Base-by-base conservation (phyloP, 2,329 filamentous ascomycete genomes). In the Westerdykella aurantiaca region DNA sequence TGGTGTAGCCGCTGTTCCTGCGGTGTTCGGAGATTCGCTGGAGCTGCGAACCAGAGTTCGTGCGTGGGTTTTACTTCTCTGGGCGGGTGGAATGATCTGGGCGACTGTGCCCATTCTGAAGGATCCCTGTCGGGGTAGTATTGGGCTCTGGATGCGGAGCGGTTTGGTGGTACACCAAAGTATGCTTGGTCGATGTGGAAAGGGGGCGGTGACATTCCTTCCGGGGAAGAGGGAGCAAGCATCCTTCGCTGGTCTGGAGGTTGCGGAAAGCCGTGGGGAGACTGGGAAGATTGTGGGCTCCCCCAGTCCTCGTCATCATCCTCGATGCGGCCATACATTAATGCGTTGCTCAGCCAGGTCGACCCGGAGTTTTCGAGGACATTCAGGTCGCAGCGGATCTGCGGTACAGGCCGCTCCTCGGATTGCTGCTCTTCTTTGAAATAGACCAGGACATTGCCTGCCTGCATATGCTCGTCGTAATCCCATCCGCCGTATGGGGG, bases 1-100 rank as follows among this genome's bases (percentile, higher is more conserved):
- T 82, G 79, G 49, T 84, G 73, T 1, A 79, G 71, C 75, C 70
- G 42, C 74, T 75, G 34, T 74, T 76, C 14, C 63, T 63, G 56
- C 64, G 74, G 52, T 57, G 59, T 60, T 11, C 56, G 72, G 33
- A 76, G 54, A 31, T 75, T 72, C 1, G 71, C 51, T 0, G 80
- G 80, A 0, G 79, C 72, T 0, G 81, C 75, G 47, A 86, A 82
- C 65, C 77, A 80, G 61, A 86, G 77, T 55, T 83, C 66, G 38
- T 69, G 66, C 2, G 67, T 69, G 1, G 66, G 51, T 22, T 46
- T 49, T 9, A 42, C 34, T 10, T 52, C 43, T 14, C 5, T 9
- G 7, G 33, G 17, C 7, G 3, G 33, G 6, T 35, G 33, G 13
- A 12, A 13, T 7, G 7, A 9, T 7, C 16, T 18, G 33, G 52